Conservation (phyloP, 164 flowering plant species). For the Vitis labrusca region DNA sequence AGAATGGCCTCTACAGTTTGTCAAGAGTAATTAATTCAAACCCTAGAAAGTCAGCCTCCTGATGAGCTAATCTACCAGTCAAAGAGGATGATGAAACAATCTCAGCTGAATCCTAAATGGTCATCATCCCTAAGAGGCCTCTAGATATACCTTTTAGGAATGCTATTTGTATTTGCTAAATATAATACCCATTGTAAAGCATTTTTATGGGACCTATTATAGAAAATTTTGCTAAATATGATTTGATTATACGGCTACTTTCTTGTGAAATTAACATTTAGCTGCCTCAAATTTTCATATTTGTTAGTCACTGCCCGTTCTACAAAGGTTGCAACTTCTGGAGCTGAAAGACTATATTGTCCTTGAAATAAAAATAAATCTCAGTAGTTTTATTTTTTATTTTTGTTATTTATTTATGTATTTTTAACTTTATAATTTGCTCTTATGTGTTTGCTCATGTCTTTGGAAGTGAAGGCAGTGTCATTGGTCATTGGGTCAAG, state of each 20-base stretch:
- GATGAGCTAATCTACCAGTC: no score
- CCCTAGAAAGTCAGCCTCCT: no score
- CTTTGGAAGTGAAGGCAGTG: constrained; percentile 58
- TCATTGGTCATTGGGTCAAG: constrained; percentile 62
- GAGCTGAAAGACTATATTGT: not conserved
- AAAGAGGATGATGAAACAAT: no score
- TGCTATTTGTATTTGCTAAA: no score
- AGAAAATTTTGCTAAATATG: not conserved
- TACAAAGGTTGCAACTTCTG: not conserved
- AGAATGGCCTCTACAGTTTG: no score
- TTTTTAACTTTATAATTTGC: not conserved
- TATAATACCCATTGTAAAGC: no score
- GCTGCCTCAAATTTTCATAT: not conserved
- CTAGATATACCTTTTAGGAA: no score
- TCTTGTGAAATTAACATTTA: not conserved
- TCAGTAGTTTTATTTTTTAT: not conserved
- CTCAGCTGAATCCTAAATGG: no score
- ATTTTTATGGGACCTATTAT: no score
- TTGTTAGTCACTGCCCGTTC: not conserved
- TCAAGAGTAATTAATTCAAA: no score
- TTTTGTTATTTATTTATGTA: not conserved
- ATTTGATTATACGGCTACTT: not conserved
- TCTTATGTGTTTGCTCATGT: not conserved
- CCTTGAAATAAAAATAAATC: not conserved
- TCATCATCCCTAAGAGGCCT: no score